Evolutionary conservation across 805 yeast species (phyloP).

Genomic region (Phaffomyces opuntiae): DNA sequence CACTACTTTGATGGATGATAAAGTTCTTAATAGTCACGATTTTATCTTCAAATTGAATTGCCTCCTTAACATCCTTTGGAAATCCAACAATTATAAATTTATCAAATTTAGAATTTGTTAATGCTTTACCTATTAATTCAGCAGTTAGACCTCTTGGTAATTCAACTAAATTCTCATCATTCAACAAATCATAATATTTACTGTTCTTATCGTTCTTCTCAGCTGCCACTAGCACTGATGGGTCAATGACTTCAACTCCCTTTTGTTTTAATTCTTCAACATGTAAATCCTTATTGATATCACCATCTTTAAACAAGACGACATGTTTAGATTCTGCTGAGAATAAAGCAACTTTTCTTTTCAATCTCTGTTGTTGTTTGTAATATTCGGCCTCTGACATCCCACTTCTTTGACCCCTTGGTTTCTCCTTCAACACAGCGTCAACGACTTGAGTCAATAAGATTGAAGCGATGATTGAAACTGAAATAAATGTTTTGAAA

Average conservation of each 20-base stretch:
- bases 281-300: slow-evolving; percentile 13
- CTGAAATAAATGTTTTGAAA: slow-evolving; percentile 32
- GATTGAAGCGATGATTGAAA: slow-evolving; percentile 39
- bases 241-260: slow-evolving; percentile 38
- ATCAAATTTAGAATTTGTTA: slow-evolving; percentile 19
- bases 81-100: slow-evolving; percentile 47
- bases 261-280: slow-evolving; percentile 5
- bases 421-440: slow-evolving; percentile 29
- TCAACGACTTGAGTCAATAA: slow-evolving; percentile 33
- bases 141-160: slow-evolving; percentile 31
- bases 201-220: slow-evolving; percentile 39
- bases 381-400: slow-evolving; percentile 35
- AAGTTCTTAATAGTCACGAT: slow-evolving; percentile 41
- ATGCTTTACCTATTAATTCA: slow-evolving; percentile 25
- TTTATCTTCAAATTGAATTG: slow-evolving; percentile 68
- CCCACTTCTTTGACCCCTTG: slow-evolving; percentile 14
- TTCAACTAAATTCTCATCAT: slow-evolving; percentile 23
- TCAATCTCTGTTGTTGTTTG: slow-evolving; percentile 40
- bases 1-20: slow-evolving; percentile 24
- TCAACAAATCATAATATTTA: slow-evolving; percentile 46
- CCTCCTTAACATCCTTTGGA: slow-evolving; percentile 58
- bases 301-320: slow-evolving; percentile 28
- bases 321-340: slow-evolving; percentile 34
- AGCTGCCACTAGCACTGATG: slow-evolving; percentile 38
- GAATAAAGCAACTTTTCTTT: slow-evolving; percentile 40